phyloP scores from a whole-genome alignment of 331 rosid species.

The Cydonia oblonga region DNA sequence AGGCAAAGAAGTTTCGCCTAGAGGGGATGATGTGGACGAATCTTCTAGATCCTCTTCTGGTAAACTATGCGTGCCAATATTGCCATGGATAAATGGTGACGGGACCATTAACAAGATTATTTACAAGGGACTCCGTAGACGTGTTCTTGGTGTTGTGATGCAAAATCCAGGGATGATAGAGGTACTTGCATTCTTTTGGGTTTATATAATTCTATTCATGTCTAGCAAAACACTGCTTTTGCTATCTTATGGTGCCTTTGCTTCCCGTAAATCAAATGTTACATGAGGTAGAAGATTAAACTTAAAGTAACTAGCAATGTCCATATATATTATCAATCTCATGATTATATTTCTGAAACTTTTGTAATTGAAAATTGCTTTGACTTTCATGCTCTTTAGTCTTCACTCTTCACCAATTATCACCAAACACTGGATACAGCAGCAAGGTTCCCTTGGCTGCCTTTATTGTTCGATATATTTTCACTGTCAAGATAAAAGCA shows the following conservation, averaged over 20 bases:
- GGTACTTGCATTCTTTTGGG: constrained; percentile 31
- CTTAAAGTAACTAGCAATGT: not conserved
- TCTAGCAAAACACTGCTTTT: not conserved
- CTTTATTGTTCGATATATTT: not conserved
- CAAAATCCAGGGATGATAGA: constrained; percentile 90
- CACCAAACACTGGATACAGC: not conserved
- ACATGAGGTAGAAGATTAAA: not conserved
- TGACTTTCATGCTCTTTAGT: not conserved
- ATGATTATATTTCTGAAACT: not conserved
- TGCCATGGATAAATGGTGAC: constrained; percentile 97
- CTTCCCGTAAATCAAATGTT: not conserved
- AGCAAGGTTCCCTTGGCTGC: not conserved
- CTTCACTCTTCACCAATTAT: no score
- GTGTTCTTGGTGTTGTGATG: constrained; percentile 84
- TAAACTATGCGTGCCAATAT: constrained; percentile 57
- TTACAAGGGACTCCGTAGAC: constrained; percentile 66
- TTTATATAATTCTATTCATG: not conserved
- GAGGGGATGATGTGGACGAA: constrained; percentile 25
- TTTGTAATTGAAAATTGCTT: not conserved
- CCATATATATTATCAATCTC: not conserved
- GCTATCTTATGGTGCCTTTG: not conserved
- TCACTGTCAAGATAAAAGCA: not conserved
- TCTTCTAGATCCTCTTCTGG: constrained; percentile 19
- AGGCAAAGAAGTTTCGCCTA: constrained; percentile 24
- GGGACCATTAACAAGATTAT: constrained; percentile 65